Conservation (phyloP, 176 grass and related monocot species). For the Puya raimondii region DNA sequence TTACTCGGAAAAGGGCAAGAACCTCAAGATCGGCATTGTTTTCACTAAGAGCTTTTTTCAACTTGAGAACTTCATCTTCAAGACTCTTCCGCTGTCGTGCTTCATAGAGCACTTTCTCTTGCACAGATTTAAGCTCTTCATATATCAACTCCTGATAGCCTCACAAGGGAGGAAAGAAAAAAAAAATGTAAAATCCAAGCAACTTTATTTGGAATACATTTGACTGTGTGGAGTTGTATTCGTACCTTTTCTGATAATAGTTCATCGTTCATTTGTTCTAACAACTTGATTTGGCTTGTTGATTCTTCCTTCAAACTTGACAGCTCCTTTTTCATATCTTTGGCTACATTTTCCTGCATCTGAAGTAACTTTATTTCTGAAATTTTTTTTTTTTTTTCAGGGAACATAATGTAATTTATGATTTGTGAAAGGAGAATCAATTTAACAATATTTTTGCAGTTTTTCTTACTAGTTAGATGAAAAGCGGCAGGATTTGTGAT, state of each 20-base stretch:
- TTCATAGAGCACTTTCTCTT: conserved; percentile 57
- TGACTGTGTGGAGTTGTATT: neutral
- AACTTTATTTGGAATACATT: neutral
- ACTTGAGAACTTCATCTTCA: conserved; percentile 63
- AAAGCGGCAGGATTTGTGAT: too few relatives aligned
- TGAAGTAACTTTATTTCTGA: conserved; percentile 17
- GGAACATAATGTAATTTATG: neutral
- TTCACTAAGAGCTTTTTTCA: conserved; percentile 43
- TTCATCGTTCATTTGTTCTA: conserved; percentile 43
- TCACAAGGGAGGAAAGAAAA: conserved; percentile 11
- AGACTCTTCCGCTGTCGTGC: conserved; percentile 43
- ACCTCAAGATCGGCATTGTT: conserved; percentile 50
- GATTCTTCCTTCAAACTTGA: conserved; percentile 42
- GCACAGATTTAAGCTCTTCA: conserved; percentile 55
- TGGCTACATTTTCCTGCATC: conserved; percentile 46
- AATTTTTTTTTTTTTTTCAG: neutral
- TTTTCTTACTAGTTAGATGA: too few relatives aligned
- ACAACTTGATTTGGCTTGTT: conserved; percentile 36
- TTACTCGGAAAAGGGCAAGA: conserved; percentile 4
- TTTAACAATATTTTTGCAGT: neutral
- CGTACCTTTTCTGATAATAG: conserved; percentile 64
- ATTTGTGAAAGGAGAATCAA: neutral
- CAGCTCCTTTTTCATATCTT: conserved; percentile 45
- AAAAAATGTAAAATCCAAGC: neutral
- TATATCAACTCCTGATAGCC: conserved; percentile 47